Conservation (phyloP, 768 basidiomycete species). For the Plicaturopsis crispa region DNA sequence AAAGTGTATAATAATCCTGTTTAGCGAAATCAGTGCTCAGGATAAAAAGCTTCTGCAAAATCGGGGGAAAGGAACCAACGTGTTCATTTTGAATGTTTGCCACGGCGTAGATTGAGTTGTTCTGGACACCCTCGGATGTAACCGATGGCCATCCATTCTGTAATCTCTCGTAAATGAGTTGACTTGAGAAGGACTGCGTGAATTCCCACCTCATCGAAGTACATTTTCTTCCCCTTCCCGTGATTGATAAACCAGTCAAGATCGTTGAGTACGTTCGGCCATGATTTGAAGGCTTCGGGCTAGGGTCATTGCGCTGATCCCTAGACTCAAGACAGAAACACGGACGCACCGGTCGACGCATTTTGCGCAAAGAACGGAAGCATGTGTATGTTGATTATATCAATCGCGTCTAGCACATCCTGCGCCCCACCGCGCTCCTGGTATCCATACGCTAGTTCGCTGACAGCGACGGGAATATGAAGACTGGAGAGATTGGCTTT, state of each 20-base stretch:
- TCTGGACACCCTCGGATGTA: slow-evolving; percentile 51
- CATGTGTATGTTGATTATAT: slow-evolving; percentile 64
- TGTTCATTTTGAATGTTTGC: slow-evolving; percentile 56
- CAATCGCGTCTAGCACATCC: slow-evolving; percentile 49
- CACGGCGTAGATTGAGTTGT: slow-evolving; percentile 56
- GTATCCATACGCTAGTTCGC: slow-evolving; percentile 58
- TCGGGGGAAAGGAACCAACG: slow-evolving; percentile 24
- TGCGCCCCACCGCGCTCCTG: slow-evolving; percentile 43
- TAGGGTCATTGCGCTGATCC: not conserved
- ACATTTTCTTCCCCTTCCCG: slow-evolving; percentile 66
- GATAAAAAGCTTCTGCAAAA: slow-evolving; percentile 1
- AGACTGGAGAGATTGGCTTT: slow-evolving; percentile 43
- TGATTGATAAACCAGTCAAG: slow-evolving; percentile 62
- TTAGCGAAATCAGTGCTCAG: not conserved
- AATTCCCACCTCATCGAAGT: slow-evolving; percentile 52
- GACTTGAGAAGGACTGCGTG: not conserved
- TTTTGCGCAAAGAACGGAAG: slow-evolving; percentile 57
- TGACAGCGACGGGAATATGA: slow-evolving; percentile 63
- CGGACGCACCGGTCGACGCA: slow-evolving; percentile 44
- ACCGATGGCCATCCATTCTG: slow-evolving; percentile 77
- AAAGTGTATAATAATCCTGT: slow-evolving; percentile 54
- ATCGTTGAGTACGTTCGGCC: slow-evolving; percentile 54
- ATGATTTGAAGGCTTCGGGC: slow-evolving; percentile 43
- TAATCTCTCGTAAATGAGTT: not conserved
- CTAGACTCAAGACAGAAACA: slow-evolving; percentile 1